phyloP scores from a whole-genome alignment of 106 monocot species.

The Allium cepa region DNA sequence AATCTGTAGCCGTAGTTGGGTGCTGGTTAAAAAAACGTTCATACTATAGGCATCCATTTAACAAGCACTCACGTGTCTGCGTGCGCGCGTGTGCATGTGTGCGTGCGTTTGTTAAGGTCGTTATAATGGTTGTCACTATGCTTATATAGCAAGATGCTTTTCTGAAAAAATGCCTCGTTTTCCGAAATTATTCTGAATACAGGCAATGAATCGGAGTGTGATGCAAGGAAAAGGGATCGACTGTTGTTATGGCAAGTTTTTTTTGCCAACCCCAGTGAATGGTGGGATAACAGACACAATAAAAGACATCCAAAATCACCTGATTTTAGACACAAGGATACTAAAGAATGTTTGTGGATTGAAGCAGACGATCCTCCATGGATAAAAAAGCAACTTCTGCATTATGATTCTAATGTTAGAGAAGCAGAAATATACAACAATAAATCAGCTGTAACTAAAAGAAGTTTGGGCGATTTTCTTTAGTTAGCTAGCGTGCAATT shows the following conservation, averaged over 20 bases:
- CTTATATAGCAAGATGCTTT: too few species aligned
- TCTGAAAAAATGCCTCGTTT: background rate
- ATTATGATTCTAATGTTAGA: slow-evolving; percentile 38
- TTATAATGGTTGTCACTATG: too few species aligned
- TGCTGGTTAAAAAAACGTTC: too few species aligned
- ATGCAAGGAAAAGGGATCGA: slow-evolving; percentile 19
- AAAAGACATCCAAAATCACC: slow-evolving; percentile 20
- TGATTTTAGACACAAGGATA: slow-evolving; percentile 80
- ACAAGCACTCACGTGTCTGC: too few species aligned
- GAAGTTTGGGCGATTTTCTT: slow-evolving; percentile 25
- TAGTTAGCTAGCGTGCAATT: background rate
- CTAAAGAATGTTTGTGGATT: slow-evolving; percentile 58
- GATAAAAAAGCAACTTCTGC: slow-evolving; percentile 65
- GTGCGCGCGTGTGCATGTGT: too few species aligned
- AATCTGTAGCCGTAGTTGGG: too few species aligned
- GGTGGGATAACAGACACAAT: slow-evolving; percentile 68
- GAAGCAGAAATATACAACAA: background rate
- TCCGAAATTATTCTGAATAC: background rate
- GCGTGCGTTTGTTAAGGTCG: too few species aligned
- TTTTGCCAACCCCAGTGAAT: slow-evolving; percentile 65
- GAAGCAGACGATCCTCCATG: slow-evolving; percentile 69
- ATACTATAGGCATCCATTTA: too few species aligned
- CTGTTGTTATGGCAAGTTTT: slow-evolving; percentile 78
- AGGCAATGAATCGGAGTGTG: background rate
- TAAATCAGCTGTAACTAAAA: background rate